Base-by-base conservation (phyloP, 306 rosid species). In the Malus orientalis region DNA sequence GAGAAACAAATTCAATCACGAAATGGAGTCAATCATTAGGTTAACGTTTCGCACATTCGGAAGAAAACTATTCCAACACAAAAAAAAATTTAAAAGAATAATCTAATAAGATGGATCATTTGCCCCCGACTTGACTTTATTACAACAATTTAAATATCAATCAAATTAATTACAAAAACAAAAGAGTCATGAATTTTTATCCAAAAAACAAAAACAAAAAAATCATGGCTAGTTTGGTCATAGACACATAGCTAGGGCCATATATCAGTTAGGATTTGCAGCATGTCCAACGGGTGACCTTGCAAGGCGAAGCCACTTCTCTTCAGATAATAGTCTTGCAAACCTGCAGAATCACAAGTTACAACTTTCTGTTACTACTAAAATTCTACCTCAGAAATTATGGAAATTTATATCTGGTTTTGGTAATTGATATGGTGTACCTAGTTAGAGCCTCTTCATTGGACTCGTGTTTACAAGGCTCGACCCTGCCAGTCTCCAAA, bases 381-480 rank as follows among this genome's bases (percentile, higher is more conserved):
- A 30, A 49, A 2, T 10, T 74, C 19, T 55, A n/a, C 40, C 70
- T 3, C 20, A 67, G 3, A 59, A 20, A 25, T 19, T 27, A 7
- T 14, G 4, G 10, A 13, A 63, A 3, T 55, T n/a, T 45, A 10
- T 23, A 1, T 11, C 42, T 13, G 11, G 19, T 38, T 57, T 13
- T 62, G 67, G 67, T 63, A 54, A 7, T 54, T 57, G 22, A 20
- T 54, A 54, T 19, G 22, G 12, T 64, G 29, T 64, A 88, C 92
- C 88, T 87, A 33, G 15, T 27, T 30, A 90, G 88, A 78, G 96
- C 93, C 61, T 78, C 42, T 27, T 69, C 82, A 67, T 90, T 90
- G 44, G 87, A 86, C 59, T 78, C 91, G 2, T 64, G 10, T 20
- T 38, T 18, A 69, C 23, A 4, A 25, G 75, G 44, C 55, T 84